Base-by-base conservation (phyloP, 805 yeast species). In the Kregervanrija delftensis region DNA sequence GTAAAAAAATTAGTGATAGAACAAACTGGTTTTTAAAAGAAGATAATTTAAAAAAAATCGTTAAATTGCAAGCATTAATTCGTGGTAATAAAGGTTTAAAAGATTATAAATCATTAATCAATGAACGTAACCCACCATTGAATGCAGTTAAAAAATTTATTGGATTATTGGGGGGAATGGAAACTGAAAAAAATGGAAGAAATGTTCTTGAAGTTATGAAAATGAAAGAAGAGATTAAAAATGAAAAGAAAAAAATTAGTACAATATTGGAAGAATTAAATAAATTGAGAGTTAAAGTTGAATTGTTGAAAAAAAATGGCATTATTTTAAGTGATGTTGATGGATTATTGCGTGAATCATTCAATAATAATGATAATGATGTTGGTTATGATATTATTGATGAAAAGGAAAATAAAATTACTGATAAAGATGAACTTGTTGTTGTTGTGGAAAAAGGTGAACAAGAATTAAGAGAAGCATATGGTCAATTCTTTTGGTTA, bases 401-500 rank as follows among this genome's bases (percentile, higher is more conserved):
- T 2, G 67, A 66, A 45, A 63, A 70, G 13, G 46, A 43, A 32
- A 12, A 14, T 35, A 43, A 43, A 17, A 9, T 39, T 11, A 22
- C 41, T 28, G 37, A 44, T 14, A 16, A 12, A 15, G 31, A 39
- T 5, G 39, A 44, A 8, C 40, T 22, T 5, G 35, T 37, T 5
- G 30, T 35, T 5, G 39, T 41, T 5, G 49, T 63, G 63, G 52
- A 67, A 49, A 69, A 69, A 44, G 61, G 73, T 3, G 61, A 76
- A 10, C 67, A 72, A 47, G 71, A 70, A 17, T 70, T 86, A 47
- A 68, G 81, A 41, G 89, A 82, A 48, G 62, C 78, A 1, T 86
- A 84, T 61, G 96, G 83, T 54, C 83, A 86, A 16, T 58, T 91
- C 42, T 81, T 93, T 53, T 93, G 83, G 57, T 65, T 91, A 22